Base-by-base conservation (phyloP, 768 basidiomycete species). In the Kwoniella mangroviensis region DNA sequence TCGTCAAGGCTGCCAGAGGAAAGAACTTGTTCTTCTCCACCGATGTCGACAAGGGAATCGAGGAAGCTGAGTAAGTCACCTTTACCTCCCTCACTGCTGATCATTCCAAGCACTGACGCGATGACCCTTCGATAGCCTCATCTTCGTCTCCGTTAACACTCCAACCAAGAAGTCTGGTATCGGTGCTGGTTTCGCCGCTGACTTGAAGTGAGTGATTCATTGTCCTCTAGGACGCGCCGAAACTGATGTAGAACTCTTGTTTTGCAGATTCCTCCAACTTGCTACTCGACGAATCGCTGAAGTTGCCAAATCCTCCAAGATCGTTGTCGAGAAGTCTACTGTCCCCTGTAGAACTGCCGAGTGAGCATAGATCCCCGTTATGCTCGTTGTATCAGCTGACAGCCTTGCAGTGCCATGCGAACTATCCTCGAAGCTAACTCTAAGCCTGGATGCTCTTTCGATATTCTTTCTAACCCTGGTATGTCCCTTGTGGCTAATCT, bases 341-440 rank as follows among this genome's bases (percentile, higher is more conserved):
- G 97, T 99, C 10, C 97, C 97, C 49, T 98, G 94, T 86, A 90
- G 97, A 73, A 99, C 97, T 7, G 97, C 97, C 70, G 93, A 97
- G 85, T 81, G 61, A 75, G 80, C 73, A 5, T 10, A 34, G 34
- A 34, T 21, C 43, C 26, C 28, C 28, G 17, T 6, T 19, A 4
- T n/a, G 17, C 24, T 51, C 13, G 22, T 1, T 9, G 51, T 34
- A 11, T 59, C 12, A 26, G 51, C 52, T 40, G 45, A 65, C 63
- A 28, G 26, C 17, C 6, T 19, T 9, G 21, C 67, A 81, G 80
- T 41, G 96, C 95, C 21, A 99, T 99, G 97, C 93, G 96, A 78
- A 97, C 93, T 64, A 98, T 99, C 84, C 90, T 99, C 65, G 95
- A 98, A 84, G 94, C 96, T 75, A 99, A 99, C 87, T 96, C 96